phyloP scores from a whole-genome alignment of 257 asterid genomes.

The Solanum medicagineum region DNA sequence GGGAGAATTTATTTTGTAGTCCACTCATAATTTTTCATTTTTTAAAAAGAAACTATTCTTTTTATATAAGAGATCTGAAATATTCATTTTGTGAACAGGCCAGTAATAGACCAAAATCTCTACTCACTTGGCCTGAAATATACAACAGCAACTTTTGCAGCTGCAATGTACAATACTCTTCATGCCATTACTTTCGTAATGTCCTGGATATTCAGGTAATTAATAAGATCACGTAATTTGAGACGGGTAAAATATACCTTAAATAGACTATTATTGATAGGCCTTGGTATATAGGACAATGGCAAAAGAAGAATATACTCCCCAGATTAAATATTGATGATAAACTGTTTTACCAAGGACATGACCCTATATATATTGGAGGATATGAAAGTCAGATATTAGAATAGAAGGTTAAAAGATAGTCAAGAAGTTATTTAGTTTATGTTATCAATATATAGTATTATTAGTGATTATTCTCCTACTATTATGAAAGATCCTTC shows the following conservation, averaged over 20 bases:
- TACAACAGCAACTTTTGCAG: conserved; percentile 94
- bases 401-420: not conserved
- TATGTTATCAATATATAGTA: too few species aligned
- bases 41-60: too few species aligned
- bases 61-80: too few species aligned
- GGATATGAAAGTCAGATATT: not conserved
- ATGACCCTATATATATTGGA: not conserved
- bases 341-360: not conserved
- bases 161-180: conserved; percentile 84
- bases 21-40: too few species aligned
- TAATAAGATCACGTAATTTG: not conserved
- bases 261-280: too few species aligned
- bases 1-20: not conserved
- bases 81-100: conserved; percentile 26
- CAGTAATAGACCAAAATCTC: conserved; percentile 85
- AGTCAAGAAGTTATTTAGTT: not conserved
- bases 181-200: conserved; percentile 82
- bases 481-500: too few species aligned
- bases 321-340: not conserved
- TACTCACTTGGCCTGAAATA: conserved; percentile 84
- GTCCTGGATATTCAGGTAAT: conserved; percentile 73
- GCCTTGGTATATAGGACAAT: too few species aligned
- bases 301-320: too few species aligned
- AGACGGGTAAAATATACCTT: not conserved
- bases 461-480: not conserved